Evolutionary conservation across 1,284 basidiomycete genomes (phyloP), one percentile per base, ranked within the genome.

Genomic region (Cutaneotrichosporon sp.): DNA sequence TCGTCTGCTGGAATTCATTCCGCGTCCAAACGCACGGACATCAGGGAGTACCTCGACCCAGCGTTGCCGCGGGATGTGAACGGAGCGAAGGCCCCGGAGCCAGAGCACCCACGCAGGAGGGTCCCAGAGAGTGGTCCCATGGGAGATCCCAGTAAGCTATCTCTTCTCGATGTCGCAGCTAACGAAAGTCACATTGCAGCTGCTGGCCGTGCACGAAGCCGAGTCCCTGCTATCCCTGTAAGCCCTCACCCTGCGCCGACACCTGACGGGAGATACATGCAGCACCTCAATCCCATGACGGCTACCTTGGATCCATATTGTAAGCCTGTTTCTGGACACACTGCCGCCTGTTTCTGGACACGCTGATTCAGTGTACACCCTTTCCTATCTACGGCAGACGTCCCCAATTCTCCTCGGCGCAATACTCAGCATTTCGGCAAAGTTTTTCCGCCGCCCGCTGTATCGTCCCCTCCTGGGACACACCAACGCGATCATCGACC

Each of bases 281-380:
- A 44, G 34, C 55, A 60, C 22, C 25, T 61, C 16, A 55, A 61
- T 33, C 53, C 56, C 16, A 44, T 61, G 24, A 60, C 49, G 14
- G 59, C 50, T 14, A 43, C 52, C 6, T 45, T 61, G 14, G 59
- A 66, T 33, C 54, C 51, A 1, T 41, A 62, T 12, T 46, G 63
- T 27, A 20, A 35, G 34, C 34, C 17, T n/a, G n/a, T n/a, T n/a
- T n/a, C n/a, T n/a, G n/a, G n/a, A n/a, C n/a, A n/a, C n/a, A n/a
- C n/a, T n/a, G n/a, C n/a, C n/a, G n/a, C n/a, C n/a, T n/a, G n/a
- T n/a, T n/a, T n/a, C n/a, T n/a, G n/a, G 34, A 35, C 3, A 3
- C 41, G 5, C 2, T 5, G 41, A 3, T 5, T 12, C 41, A 49
- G 52, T 51, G 5, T 57, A 63, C 51, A 58, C 55, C 14, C 29